Conservation (phyloP, 768 basidiomycete species). For the Rhizopogon salebrosus region DNA sequence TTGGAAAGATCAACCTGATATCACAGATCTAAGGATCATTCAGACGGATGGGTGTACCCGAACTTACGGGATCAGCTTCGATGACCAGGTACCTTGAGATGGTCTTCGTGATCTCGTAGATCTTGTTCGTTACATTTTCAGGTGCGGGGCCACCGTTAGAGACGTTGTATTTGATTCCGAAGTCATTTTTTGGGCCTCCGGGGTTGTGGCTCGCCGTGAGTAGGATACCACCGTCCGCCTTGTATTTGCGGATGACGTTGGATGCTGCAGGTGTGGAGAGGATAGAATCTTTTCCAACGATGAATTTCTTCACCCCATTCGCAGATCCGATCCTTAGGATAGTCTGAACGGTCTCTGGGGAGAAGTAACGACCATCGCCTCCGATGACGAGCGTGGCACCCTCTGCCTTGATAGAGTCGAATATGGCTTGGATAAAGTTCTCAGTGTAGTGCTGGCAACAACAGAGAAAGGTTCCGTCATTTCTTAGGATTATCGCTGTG, state of each 20-base stretch:
- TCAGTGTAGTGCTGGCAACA: conserved; percentile 87
- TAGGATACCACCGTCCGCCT: conserved; percentile 94
- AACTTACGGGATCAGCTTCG: conserved; percentile 66
- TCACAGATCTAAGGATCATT: neutral
- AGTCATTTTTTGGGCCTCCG: conserved; percentile 96
- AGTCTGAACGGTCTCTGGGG: conserved; percentile 79
- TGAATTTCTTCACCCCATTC: conserved; percentile 88
- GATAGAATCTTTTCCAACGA: conserved; percentile 87
- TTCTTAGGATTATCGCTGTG: conserved; percentile 8
- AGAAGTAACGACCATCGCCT: conserved; percentile 94
- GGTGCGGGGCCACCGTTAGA: conserved; percentile 97
- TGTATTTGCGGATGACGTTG: conserved; percentile 92
- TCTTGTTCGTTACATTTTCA: conserved; percentile 93
- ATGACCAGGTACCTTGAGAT: conserved; percentile 83
- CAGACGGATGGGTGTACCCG: neutral
- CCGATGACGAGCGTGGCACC: conserved; percentile 89
- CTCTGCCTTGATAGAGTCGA: conserved; percentile 79
- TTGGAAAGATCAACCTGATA: conserved; percentile 77
- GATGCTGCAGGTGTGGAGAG: conserved; percentile 97
- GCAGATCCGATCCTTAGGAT: conserved; percentile 94
- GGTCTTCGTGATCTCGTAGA: conserved; percentile 86
- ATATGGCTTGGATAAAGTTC: conserved; percentile 95
- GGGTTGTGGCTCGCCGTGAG: conserved; percentile 98
- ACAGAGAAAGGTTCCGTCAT: conserved; percentile 7
- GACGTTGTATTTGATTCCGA: conserved; percentile 99